Percentiles rank a stretch among this genome's conserved stretches.
Evolutionary conservation across 164 flowering plant genomes (phyloP).

Genomic region (Chimonanthus praecox): DNA sequence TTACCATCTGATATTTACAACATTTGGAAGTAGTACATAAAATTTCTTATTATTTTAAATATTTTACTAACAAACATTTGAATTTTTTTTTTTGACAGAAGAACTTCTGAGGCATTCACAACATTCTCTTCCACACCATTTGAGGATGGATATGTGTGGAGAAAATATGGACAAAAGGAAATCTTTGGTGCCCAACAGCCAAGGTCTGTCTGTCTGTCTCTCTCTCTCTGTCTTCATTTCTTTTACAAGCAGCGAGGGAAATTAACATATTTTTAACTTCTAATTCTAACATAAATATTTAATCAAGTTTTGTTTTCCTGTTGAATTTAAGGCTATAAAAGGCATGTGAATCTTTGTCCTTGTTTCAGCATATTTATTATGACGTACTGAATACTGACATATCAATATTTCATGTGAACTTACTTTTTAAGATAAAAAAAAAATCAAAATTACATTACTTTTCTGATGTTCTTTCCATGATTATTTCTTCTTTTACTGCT

Average conservation of each 20-base stretch:
- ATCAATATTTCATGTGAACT: too few species aligned
- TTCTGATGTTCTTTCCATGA: too few species aligned
- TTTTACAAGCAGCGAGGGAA: neutral
- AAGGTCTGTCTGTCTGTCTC: conserved; percentile 21
- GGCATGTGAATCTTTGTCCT: too few species aligned
- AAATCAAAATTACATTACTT: too few species aligned
- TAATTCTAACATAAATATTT: neutral
- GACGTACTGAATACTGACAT: too few species aligned
- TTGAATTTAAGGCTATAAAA: too few species aligned
- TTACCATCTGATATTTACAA: too few species aligned
- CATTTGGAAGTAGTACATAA: too few species aligned
- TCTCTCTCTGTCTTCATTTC: conserved; percentile 1
- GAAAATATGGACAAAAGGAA: conserved; percentile 22
- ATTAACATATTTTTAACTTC: neutral
- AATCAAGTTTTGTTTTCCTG: too few species aligned
- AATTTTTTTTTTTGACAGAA: conserved; percentile 1
- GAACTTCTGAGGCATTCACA: neutral
- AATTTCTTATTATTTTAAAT: neutral
- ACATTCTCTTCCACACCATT: neutral
- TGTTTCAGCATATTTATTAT: too few species aligned
- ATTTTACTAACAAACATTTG: neutral
- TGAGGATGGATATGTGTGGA: conserved; percentile 53
- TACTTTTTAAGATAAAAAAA: too few species aligned
- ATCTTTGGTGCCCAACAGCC: conserved; percentile 52
- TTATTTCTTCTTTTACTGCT: too few species aligned